These are phyloP conservation scores for Blakeslea trispora DNA, from an alignment of 371 early-diverging fungal species.

Conservation along the genomic window DNA sequence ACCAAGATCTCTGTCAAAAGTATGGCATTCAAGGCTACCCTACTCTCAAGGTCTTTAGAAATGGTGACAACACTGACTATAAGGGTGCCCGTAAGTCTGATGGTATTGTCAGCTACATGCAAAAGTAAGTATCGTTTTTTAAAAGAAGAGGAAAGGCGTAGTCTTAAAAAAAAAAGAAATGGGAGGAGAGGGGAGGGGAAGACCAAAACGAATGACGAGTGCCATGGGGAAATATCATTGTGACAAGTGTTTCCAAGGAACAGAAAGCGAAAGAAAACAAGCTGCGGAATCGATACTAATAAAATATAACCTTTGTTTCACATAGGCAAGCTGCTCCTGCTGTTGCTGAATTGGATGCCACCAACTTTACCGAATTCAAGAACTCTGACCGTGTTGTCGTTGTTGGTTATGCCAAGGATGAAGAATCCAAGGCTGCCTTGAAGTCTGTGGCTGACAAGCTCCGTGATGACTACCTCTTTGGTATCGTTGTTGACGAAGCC, in stretches of 20 bases:
- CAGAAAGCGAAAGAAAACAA: too few species aligned
- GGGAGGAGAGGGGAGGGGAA: neutral
- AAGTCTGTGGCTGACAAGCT: slow-evolving; percentile 69
- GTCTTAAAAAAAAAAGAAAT: too few species aligned
- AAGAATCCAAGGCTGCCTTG: slow-evolving; percentile 61
- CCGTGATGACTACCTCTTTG: slow-evolving; percentile 87
- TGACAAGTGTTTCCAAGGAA: neutral
- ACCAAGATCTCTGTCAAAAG: slow-evolving; percentile 79
- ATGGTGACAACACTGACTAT: slow-evolving; percentile 74
- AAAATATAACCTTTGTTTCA: slow-evolving; percentile 5
- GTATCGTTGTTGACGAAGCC: slow-evolving; percentile 64
- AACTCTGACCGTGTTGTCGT: slow-evolving; percentile 85
- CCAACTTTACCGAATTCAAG: slow-evolving; percentile 73
- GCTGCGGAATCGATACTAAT: neutral
- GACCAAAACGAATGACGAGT: too few species aligned
- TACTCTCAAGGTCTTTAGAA: slow-evolving; percentile 88
- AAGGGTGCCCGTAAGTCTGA: slow-evolving; percentile 82
- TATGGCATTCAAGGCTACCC: slow-evolving; percentile 89
- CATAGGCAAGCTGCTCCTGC: slow-evolving; percentile 77
- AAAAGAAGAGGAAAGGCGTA: too few species aligned
- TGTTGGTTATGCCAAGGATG: slow-evolving; percentile 74
- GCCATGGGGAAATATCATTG: too few species aligned
- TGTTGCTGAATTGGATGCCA: slow-evolving; percentile 63
- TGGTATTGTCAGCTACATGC: slow-evolving; percentile 87
- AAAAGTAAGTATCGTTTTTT: slow-evolving; percentile 68